Evolutionary conservation across 1,139 yeast genomes (phyloP), one percentile per base, ranked within the genome.

Genomic region (Blastobotrys serpentis): DNA sequence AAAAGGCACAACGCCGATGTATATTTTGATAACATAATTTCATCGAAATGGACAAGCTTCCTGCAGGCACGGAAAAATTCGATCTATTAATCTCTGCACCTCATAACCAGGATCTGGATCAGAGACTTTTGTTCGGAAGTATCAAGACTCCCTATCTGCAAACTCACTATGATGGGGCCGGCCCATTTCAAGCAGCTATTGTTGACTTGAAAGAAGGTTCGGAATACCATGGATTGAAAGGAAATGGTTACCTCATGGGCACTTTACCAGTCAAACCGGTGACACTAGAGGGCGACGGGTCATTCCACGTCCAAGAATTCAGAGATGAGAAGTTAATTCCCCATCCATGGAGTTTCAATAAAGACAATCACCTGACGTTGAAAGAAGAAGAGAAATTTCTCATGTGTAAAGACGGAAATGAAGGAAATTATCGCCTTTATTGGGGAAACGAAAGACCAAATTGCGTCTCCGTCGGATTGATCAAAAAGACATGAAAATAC

Each of bases 251-350:
- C 13, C 32, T 29, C n/a, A 10, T 29, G 14, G n/a, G n/a, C 13
- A 29, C 32, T 6, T 14, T 29, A 7, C 32, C 32, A 29, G 32
- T 29, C 7, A 29, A 29, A 11, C 32, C 32, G 32, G 32, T 29
- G 13, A 29, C 32, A 7, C 32, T 29, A 11, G 32, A 29, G n/a
- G 13, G 4, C 13, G 32, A 29, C n/a, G 32, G 32, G n/a, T 29
- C 32, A 14, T 29, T 29, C 32, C 32, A 29, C 32, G n/a, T 29
- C 32, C 32, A 29, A 29, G 32, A 29, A 6, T 29, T 29, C 13
- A 11, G 13, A 29, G 32, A 29, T 29, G 32, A 29, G n/a, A 29
- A 6, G 32, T 11, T 29, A 14, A 29, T 29, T 29, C 14, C 32
- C 13, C 32, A 29, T 29, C 32, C 32, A 29, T 29, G 32, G 32